A percentile compares a stretch with the other conserved stretches of the same genome.
phyloP scores from a whole-genome alignment of 1,139 yeast genomes.

The Hemisphaericaspora xylanilytica region DNA sequence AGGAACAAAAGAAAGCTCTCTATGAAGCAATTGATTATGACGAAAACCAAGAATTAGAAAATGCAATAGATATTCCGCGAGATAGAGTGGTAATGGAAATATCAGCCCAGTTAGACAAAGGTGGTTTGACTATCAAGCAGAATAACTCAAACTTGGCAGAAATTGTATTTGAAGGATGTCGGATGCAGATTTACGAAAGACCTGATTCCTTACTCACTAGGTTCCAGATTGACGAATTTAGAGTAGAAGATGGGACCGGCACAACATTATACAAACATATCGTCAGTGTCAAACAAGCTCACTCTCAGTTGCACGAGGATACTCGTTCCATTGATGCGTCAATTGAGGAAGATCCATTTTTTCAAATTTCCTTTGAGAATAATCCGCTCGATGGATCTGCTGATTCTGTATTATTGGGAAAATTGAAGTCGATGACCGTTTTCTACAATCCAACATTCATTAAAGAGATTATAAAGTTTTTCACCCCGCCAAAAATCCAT shows the following conservation, averaged over 20 bases:
- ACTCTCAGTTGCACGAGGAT: conserved; percentile 27
- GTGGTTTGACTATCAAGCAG: conserved; percentile 66
- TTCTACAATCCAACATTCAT: conserved; percentile 82
- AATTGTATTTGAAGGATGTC: conserved; percentile 78
- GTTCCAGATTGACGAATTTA: conserved; percentile 74
- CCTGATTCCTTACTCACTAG: conserved; percentile 74
- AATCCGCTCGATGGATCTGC: conserved; percentile 85
- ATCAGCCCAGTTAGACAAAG: conserved; percentile 66
- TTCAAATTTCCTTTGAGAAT: conserved; percentile 76
- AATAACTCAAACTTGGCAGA: conserved; percentile 60
- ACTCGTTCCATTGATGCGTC: conserved; percentile 5
- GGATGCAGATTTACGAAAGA: conserved; percentile 69
- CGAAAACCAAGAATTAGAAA: conserved; percentile 55
- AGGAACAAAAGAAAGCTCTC: conserved; percentile 75
- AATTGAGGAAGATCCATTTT: conserved; percentile 57
- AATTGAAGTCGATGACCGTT: conserved; percentile 82
- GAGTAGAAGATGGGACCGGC: conserved; percentile 84
- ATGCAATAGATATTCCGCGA: conserved; percentile 65
- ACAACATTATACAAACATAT: conserved; percentile 75
- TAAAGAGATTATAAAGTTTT: conserved; percentile 70
- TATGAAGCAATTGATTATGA: conserved; percentile 94
- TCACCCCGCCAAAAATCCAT: conserved; percentile 84
- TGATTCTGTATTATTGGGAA: conserved; percentile 71
- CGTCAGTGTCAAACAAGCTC: conserved; percentile 76
- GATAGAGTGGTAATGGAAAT: conserved; percentile 70